Conservation (phyloP, 495 filamentous ascomycete species). For the Tuber borchii region DNA sequence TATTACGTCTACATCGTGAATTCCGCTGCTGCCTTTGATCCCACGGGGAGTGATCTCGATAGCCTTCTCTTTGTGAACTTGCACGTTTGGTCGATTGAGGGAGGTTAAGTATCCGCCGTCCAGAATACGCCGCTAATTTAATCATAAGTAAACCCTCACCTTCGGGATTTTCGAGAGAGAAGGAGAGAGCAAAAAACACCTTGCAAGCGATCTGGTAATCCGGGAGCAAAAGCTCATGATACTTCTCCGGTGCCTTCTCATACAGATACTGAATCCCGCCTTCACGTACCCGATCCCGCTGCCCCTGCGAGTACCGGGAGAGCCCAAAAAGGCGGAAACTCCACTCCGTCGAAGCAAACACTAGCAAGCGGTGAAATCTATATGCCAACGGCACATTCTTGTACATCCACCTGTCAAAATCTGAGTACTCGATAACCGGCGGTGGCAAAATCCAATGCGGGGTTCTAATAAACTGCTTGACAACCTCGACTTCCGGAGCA, state of each 20-base stretch:
- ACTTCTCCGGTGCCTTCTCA: constrained; percentile 51
- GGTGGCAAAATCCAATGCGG: constrained; percentile 19
- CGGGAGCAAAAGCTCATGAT: constrained; percentile 47
- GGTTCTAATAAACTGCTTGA: constrained; percentile 38
- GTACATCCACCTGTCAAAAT: not conserved
- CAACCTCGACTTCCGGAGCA: not conserved
- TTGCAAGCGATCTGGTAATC: constrained; percentile 31
- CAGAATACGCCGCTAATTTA: constrained; percentile 47
- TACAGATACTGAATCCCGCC: constrained; percentile 49
- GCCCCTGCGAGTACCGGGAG: not conserved
- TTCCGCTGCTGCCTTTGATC: constrained; percentile 31
- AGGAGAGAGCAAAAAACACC: constrained; percentile 53
- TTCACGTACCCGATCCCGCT: constrained; percentile 43
- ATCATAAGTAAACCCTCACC: not conserved
- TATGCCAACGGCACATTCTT: constrained; percentile 1
- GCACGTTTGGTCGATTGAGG: constrained; percentile 52
- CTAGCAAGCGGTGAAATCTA: not conserved
- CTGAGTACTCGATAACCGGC: not conserved
- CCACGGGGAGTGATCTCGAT: constrained; percentile 42
- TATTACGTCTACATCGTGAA: constrained; percentile 55
- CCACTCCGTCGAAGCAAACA: not conserved
- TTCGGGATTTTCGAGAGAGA: not conserved
- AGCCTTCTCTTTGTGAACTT: constrained; percentile 47
- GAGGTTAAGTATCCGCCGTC: constrained; percentile 52
- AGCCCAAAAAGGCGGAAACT: not conserved